These are phyloP conservation scores for Ascoidea tarda DNA, from an alignment of 805 yeast species.

Conservation along the genomic window DNA sequence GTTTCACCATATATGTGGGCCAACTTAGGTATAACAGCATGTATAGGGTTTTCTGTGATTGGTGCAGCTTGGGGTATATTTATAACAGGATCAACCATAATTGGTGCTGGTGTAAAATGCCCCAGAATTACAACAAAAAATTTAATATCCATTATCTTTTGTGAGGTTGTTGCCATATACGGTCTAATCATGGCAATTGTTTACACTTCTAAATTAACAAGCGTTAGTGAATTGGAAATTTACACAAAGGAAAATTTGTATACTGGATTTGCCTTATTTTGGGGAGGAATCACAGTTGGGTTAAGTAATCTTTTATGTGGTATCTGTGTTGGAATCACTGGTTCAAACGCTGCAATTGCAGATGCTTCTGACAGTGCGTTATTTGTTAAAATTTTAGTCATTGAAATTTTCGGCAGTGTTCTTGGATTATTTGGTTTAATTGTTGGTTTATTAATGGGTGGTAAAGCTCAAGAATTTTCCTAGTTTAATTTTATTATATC, in stretches of 20 bases:
- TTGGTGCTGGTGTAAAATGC: constrained; percentile 97
- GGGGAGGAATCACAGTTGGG: constrained; percentile 98
- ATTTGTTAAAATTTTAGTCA: constrained; percentile 90
- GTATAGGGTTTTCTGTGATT: constrained; percentile 88
- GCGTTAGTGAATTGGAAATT: constrained; percentile 48
- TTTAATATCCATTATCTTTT: constrained; percentile 89
- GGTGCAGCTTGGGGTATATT: constrained; percentile 99
- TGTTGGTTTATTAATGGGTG: constrained; percentile 95
- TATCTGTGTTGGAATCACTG: constrained; percentile 92
- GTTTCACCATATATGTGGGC: constrained; percentile 99
- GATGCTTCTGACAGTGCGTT: constrained; percentile 96
- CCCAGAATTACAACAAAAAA: constrained; percentile 97
- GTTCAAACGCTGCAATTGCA: constrained; percentile 95
- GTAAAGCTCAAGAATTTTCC: constrained; percentile 61
- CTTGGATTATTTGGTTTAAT: constrained; percentile 92
- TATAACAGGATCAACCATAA: constrained; percentile 83
- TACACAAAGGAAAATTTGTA: constrained; percentile 76
- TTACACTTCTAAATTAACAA: constrained; percentile 73
- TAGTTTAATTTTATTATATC: not conserved
- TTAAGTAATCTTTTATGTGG: constrained; percentile 90
- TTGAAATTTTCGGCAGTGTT: constrained; percentile 95
- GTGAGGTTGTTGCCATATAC: constrained; percentile 98
- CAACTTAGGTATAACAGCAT: constrained; percentile 69
- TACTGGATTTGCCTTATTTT: constrained; percentile 89
- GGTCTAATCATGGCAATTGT: constrained; percentile 97